Conservation (phyloP, 2,329 filamentous ascomycete species). For the Trichoderma gracile region DNA sequence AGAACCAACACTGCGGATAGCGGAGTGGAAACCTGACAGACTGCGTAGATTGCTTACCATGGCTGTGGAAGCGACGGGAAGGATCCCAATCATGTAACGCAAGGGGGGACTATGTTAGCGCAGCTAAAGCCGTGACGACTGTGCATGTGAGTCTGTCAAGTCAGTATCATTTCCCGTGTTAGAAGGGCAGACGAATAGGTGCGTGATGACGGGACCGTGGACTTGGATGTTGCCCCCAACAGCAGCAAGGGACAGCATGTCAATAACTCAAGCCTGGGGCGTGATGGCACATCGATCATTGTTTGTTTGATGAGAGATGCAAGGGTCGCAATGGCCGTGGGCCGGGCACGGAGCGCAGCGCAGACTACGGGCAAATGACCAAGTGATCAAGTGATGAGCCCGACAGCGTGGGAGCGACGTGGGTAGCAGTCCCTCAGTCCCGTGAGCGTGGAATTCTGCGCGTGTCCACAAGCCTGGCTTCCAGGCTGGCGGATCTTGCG, state of each 20-base stretch:
- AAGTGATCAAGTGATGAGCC: conserved; percentile 11
- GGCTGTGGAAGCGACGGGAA: conserved; percentile 18
- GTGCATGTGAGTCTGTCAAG: background rate
- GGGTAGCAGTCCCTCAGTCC: background rate
- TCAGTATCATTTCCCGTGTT: background rate
- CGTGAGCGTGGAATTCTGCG: conserved; percentile 11
- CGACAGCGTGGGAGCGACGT: conserved; percentile 3
- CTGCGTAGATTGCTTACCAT: conserved; percentile 15
- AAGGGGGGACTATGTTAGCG: background rate
- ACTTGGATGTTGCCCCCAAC: background rate
- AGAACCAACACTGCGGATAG: background rate
- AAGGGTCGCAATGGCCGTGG: conserved; percentile 8
- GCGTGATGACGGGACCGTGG: conserved; percentile 10
- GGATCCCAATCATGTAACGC: background rate
- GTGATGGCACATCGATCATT: background rate
- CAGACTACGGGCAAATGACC: conserved; percentile 7
- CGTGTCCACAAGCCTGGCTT: conserved; percentile 1
- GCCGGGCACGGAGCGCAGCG: conserved; percentile 5
- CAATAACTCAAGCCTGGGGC: background rate
- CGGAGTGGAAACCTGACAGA: background rate
- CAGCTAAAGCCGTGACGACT: background rate
- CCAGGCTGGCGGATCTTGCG: conserved; percentile 5
- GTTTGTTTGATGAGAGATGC: background rate
- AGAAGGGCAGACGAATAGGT: background rate
- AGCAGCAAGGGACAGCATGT: background rate